Percentiles rank a stretch among this genome's conserved stretches.
Conservation (phyloP, 2,329 filamentous ascomycete genomes). For the Lasiodiplodia sp. region DNA sequence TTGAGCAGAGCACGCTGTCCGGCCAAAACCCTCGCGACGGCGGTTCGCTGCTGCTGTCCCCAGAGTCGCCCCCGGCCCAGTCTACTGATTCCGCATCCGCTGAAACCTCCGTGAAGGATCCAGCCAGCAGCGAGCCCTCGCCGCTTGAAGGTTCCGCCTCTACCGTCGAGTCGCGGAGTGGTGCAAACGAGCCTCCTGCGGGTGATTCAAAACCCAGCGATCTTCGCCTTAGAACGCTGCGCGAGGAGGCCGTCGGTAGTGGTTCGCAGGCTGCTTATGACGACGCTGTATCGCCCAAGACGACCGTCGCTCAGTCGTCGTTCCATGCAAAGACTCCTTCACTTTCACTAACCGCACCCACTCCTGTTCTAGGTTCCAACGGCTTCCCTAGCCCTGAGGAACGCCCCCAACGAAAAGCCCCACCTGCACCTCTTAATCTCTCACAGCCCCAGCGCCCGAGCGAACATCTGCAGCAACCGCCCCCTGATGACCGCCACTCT, state of each 20-base stretch:
- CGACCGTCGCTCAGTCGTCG: slow-evolving; percentile 15
- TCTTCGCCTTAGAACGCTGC: slow-evolving; percentile 25
- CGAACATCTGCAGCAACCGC: slow-evolving; percentile 53
- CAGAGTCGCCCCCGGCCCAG: slow-evolving; percentile 19
- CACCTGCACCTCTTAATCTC: slow-evolving; percentile 84
- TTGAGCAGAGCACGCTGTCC: slow-evolving; percentile 11
- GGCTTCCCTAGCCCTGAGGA: slow-evolving; percentile 45
- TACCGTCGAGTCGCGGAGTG: slow-evolving; percentile 1
- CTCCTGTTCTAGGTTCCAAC: slow-evolving; percentile 46
- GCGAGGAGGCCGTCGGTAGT: slow-evolving; percentile 14
- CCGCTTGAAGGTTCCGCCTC: slow-evolving; percentile 12
- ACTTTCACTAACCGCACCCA: slow-evolving; percentile 48
- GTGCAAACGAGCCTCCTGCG: background rate
- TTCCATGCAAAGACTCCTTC: slow-evolving; percentile 41
- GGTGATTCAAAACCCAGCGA: slow-evolving; percentile 12
- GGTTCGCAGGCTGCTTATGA: slow-evolving; percentile 10
- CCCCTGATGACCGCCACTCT: slow-evolving; percentile 63
- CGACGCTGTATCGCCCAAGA: slow-evolving; percentile 29
- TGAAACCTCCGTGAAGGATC: slow-evolving; percentile 3
- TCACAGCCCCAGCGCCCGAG: slow-evolving; percentile 54
- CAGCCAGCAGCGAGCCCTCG: slow-evolving; percentile 24
- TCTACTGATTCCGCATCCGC: slow-evolving; percentile 19
- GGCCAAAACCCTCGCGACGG: slow-evolving; percentile 14
- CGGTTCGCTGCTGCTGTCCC: slow-evolving; percentile 11
- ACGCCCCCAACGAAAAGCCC: slow-evolving; percentile 73